A percentile compares a stretch with the other conserved stretches of the same genome.
Evolutionary conservation across 345 rosid species (phyloP).

Genomic region (Dipteronia sinensis): DNA sequence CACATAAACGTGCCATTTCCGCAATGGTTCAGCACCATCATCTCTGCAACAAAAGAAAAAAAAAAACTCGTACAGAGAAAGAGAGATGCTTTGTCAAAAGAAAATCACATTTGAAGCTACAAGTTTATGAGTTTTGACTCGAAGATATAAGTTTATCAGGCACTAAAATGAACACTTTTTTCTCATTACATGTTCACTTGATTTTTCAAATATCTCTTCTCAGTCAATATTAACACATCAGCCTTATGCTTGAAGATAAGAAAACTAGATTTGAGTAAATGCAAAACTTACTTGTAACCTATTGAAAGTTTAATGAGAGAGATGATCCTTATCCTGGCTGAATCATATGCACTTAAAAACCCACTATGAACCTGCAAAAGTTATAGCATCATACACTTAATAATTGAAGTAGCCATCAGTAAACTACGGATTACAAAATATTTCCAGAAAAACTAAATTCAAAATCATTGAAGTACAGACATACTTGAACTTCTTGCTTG

Average conservation of each 20-base stretch:
- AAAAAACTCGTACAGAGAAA: not conserved
- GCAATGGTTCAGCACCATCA: constrained; percentile 42
- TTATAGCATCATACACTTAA: constrained; percentile 16
- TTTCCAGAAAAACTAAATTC: not conserved
- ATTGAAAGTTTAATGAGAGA: constrained; percentile 67
- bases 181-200: not conserved
- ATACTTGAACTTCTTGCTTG: constrained; percentile 90
- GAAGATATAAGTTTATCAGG: not conserved
- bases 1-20: constrained; percentile 84
- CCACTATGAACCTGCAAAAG: constrained; percentile 87
- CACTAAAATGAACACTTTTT: not conserved
- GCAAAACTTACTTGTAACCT: constrained; percentile 62
- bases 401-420: not conserved
- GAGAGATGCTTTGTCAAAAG: too few species aligned
- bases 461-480: constrained; percentile 12
- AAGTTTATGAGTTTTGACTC: not conserved
- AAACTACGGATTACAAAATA: constrained; percentile 5
- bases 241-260: too few species aligned
- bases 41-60: constrained; percentile 47
- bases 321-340: constrained; percentile 79
- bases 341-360: constrained; percentile 85
- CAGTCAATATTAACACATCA: not conserved
- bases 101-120: not conserved
- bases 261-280: not conserved
- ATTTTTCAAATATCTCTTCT: not conserved